Conservation (phyloP, 164 flowering plant genomes). For the Cinnamomum micranthum region DNA sequence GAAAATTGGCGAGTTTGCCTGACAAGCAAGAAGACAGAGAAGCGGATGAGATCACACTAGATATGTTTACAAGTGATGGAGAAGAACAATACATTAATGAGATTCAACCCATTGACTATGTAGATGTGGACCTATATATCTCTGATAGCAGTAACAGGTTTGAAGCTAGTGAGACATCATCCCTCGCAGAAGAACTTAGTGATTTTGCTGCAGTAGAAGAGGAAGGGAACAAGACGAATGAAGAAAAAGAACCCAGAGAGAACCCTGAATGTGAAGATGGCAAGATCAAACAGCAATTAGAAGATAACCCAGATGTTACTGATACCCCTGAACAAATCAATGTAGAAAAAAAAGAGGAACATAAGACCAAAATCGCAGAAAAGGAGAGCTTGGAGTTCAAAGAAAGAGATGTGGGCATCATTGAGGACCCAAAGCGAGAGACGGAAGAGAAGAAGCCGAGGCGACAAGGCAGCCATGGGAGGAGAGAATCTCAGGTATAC, state of each 20-base stretch:
- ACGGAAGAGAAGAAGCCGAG: constrained; percentile 13
- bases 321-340: too few species aligned
- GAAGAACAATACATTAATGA: not conserved
- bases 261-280: not conserved
- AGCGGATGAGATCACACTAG: not conserved
- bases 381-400: not conserved
- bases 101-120: not conserved
- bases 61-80: not conserved
- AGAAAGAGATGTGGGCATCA: not conserved
- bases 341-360: too few species aligned
- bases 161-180: not conserved
- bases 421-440: not conserved
- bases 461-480: constrained; percentile 23
- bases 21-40: not conserved
- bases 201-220: not conserved
- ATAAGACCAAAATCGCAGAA: not conserved
- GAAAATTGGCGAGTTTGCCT: not conserved
- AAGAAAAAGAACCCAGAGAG: not conserved
- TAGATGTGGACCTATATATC: not conserved
- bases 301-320: not conserved
- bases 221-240: not conserved
- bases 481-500: constrained; percentile 36
- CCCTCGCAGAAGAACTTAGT: not conserved
- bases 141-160: not conserved
- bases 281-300: not conserved